A percentile compares a stretch with the other conserved stretches of the same genome.
Evolutionary conservation across 2,329 filamentous ascomycete genomes (phyloP).

Genomic region (Curvularia verruculosa): DNA sequence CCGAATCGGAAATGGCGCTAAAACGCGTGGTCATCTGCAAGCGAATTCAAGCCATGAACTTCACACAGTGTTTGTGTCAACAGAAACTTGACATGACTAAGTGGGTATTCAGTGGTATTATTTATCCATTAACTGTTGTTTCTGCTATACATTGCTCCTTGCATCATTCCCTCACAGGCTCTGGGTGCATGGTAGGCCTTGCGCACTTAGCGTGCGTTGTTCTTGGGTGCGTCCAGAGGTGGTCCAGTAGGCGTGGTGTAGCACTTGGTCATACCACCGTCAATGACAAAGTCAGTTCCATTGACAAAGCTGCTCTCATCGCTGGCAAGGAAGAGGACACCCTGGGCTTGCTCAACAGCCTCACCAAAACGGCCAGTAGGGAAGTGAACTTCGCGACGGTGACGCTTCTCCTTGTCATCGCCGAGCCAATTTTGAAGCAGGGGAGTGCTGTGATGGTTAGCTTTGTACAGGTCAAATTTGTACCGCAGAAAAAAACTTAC

Average conservation of each 20-base stretch:
- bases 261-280: slow-evolving; percentile 92
- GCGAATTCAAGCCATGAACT: slow-evolving; percentile 5
- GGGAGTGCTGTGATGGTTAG: slow-evolving; percentile 65
- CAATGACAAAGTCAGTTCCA: slow-evolving; percentile 89
- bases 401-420: slow-evolving; percentile 80
- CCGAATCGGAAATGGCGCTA: slow-evolving; percentile 7
- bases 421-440: slow-evolving; percentile 93
- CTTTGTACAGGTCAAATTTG: not conserved
- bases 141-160: not conserved
- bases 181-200: not conserved
- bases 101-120: not conserved
- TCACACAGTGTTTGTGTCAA: not conserved
- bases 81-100: not conserved
- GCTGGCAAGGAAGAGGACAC: slow-evolving; percentile 83
- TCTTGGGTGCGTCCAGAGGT: slow-evolving; percentile 60
- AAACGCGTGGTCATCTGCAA: slow-evolving; percentile 28
- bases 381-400: slow-evolving; percentile 87
- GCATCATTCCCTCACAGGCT: not conserved
- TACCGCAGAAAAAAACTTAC: slow-evolving; percentile 46
- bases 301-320: slow-evolving; percentile 92
- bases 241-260: slow-evolving; percentile 72
- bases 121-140: not conserved
- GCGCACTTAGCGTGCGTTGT: slow-evolving; percentile 45
- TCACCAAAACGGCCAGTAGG: slow-evolving; percentile 87
- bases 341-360: slow-evolving; percentile 91